A percentile compares a stretch with the other conserved stretches of the same genome.
phyloP scores from a whole-genome alignment of 345 rosid genomes.

The Firmiana major region DNA sequence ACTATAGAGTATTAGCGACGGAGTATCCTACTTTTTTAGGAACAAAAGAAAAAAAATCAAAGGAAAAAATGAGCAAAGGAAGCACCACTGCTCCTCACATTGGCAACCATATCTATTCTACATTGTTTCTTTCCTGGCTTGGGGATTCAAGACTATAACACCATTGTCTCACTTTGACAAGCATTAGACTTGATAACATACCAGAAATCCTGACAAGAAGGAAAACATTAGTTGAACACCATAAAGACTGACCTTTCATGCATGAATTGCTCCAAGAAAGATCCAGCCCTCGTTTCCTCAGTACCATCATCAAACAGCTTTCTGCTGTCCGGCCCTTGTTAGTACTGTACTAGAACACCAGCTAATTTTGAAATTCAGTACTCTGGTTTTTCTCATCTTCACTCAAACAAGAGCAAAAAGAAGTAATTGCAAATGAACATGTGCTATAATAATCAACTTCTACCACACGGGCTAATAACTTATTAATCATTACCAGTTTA shows the following conservation, averaged over 20 bases:
- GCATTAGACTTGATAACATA: background rate
- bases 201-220: background rate
- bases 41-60: too few relatives aligned
- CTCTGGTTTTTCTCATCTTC: background rate
- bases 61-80: background rate
- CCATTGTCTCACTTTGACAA: background rate
- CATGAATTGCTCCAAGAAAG: background rate
- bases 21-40: too few relatives aligned
- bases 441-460: conserved; percentile 29
- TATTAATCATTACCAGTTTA: background rate
- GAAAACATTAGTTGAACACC: background rate
- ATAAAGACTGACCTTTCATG: background rate
- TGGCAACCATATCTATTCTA: background rate
- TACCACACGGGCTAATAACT: background rate
- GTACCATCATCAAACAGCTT: background rate
- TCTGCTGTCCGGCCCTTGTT: background rate
- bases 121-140: background rate
- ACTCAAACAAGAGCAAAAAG: background rate
- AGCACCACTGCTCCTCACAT: background rate
- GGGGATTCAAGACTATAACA: background rate
- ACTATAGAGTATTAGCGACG: too few relatives aligned
- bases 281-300: background rate
- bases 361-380: background rate
- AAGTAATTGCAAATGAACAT: background rate
- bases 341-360: background rate